Base-by-base conservation (phyloP, 768 basidiomycete species). In the Astraeus odoratus region DNA sequence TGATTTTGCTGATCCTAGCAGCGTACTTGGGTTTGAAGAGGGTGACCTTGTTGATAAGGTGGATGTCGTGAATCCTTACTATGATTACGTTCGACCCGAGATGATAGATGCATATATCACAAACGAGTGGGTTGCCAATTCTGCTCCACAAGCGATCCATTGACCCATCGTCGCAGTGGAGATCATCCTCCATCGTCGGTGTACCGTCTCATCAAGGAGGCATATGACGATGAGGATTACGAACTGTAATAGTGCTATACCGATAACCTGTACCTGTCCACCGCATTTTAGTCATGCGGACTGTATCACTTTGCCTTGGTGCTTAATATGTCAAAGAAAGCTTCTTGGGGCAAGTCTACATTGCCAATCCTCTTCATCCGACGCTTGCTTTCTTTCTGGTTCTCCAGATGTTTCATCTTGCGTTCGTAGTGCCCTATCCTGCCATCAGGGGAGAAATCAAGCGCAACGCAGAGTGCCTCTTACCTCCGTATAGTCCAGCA, bases 171-270 rank as follows among this genome's bases (percentile, higher is more conserved):
- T 43, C 39, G 27, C 52, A 97, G 94, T 53, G 95, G 95, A 18
- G 95, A 96, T 62, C 94, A 97, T 61, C 90, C 94, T 19, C 93
- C 95, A 16, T 89, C 93, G 15, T 91, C 93, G 43, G 85, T 97
- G 55, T 91, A 93, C 59, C 74, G 91, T 44, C 71, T 96, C 31
- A 78, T 96, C 65, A 93, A 94, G 60, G 94, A 96, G 64, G 83
- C 89, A 20, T 96, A 96, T 50, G 93, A 95, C 57, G 94, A 96
- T 57, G 92, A 93, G 63, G 94, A 96, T 60, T 81, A 82, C 49
- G 86, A 90, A 55, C 66, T 95, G 44, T 87, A 68, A 66, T 49
- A n/a, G 12, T 19, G 36, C 31, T 3, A 16, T 7, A 4, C 39
- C 5, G 8, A 10, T 44, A 22, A 29, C 29, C 8, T 19, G 33